These are phyloP conservation scores for Fraxinus floribunda DNA, from an alignment of 305 asterid species.

Conservation along the genomic window DNA sequence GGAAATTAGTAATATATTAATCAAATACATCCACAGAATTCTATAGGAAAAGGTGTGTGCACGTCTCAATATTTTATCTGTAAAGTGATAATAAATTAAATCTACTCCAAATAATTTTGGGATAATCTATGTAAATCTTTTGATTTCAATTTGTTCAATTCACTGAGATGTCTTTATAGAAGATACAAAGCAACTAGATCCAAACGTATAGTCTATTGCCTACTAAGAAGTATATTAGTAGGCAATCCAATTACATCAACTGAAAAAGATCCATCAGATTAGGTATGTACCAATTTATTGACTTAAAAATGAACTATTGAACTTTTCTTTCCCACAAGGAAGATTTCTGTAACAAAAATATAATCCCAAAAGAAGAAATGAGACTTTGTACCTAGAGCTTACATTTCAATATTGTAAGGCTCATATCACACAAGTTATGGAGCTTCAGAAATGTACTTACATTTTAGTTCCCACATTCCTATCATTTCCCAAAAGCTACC, in stretches of 20 bases:
- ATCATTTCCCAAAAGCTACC: not conserved
- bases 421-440: not conserved
- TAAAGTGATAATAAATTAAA: too few species aligned
- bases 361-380: not conserved
- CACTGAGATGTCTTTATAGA: not conserved
- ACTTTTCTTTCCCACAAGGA: not conserved
- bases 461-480: not conserved
- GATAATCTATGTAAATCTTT: not conserved
- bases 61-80: not conserved
- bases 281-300: not conserved
- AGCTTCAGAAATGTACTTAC: not conserved
- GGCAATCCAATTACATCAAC: not conserved
- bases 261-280: not conserved
- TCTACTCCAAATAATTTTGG: not conserved
- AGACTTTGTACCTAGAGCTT: not conserved
- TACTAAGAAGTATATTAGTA: not conserved
- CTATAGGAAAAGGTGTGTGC: not conserved
- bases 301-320: not conserved
- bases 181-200: not conserved
- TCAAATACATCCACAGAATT: not conserved
- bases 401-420: not conserved
- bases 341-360: not conserved
- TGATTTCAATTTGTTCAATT: not conserved
- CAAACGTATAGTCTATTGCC: not conserved
- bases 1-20: not conserved